Evolutionary conservation across 768 basidiomycete species (phyloP), one percentile per base, ranked within the genome.

Genomic region (Brasilioporus rufonigricans): DNA sequence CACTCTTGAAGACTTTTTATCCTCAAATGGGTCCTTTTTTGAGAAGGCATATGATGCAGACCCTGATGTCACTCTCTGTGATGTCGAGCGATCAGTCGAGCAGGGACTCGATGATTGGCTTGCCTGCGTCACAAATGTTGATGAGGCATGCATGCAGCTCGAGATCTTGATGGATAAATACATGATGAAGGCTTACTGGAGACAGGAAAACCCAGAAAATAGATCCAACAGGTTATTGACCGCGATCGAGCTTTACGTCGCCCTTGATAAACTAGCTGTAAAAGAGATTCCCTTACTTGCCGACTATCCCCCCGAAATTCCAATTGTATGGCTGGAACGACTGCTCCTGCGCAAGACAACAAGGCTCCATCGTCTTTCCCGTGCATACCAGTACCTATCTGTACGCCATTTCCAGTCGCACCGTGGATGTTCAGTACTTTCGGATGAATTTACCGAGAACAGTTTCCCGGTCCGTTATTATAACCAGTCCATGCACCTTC

Each of bases 201-300:
- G 5, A 73, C 0, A 14, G 0, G 11, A 2, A 13, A 5, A 68
- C 27, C 69, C 74, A 16, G 76, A 79, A 51, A 55, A 67, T 35
- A 31, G 58, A 2, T 78, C 78, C 0, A 53, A 74, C 5, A 74
- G 78, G 69, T 50, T 80, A 24, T 61, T 82, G 43, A 66, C 65
- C 0, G n/a, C 35, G 7, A 29, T 66, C 0, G 74, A 50, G 31
- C 40, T 50, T 18, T 50, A 11, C 12, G 31, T 50, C 2, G 49
- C 49, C 5, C 21, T 43, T 3, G 49, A 50, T 18, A 50, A 40
- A 16, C n/a, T 43, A 18, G 40, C 7, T 7, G 40, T 41, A 16
- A 24, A n/a, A 18, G 23, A 43, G 41, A 5, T 44, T 18, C 23
- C 41, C 3, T 27, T 26, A 13, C 41, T 44, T 13, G 24, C 14